Conservation (phyloP, 2,329 filamentous ascomycete species). For the Colletotrichum sp. region DNA sequence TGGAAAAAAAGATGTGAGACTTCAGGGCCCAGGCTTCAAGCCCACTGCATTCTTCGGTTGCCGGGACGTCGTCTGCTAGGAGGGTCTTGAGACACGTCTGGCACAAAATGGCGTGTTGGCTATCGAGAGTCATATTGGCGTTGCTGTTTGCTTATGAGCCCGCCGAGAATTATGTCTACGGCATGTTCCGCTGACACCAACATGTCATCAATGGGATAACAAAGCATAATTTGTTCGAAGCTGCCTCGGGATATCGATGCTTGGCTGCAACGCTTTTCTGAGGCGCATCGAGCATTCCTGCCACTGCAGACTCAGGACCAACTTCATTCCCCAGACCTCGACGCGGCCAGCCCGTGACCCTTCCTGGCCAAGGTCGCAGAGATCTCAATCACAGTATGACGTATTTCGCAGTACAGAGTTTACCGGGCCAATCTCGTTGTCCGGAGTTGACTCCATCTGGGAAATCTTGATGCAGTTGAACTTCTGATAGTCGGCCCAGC, state of each 20-base stretch:
- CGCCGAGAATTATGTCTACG: not conserved
- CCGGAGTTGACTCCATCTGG: not conserved
- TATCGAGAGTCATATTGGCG: not conserved
- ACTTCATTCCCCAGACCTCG: constrained; percentile 4
- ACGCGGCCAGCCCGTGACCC: not conserved
- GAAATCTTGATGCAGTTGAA: not conserved
- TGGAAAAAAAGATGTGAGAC: constrained; percentile 1
- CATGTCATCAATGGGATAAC: not conserved
- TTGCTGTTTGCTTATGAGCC: not conserved
- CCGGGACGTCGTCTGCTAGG: constrained; percentile 6
- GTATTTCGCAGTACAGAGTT: not conserved
- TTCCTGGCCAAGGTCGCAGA: not conserved
- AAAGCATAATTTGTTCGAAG: not conserved
- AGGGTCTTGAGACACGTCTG: constrained; percentile 19
- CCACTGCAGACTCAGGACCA: not conserved
- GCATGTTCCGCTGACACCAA: not conserved
- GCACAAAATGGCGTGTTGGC: constrained; percentile 13
- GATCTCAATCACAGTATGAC: constrained; percentile 1
- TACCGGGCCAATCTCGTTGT: not conserved
- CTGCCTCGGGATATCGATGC: not conserved
- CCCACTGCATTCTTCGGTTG: constrained; percentile 18
- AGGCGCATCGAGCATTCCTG: not conserved
- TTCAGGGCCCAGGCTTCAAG: constrained; percentile 8
- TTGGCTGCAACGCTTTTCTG: not conserved
- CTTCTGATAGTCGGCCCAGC: not conserved